Base-by-base conservation (phyloP, 768 basidiomycete genomes). In the Melanogaster broomeanus region DNA sequence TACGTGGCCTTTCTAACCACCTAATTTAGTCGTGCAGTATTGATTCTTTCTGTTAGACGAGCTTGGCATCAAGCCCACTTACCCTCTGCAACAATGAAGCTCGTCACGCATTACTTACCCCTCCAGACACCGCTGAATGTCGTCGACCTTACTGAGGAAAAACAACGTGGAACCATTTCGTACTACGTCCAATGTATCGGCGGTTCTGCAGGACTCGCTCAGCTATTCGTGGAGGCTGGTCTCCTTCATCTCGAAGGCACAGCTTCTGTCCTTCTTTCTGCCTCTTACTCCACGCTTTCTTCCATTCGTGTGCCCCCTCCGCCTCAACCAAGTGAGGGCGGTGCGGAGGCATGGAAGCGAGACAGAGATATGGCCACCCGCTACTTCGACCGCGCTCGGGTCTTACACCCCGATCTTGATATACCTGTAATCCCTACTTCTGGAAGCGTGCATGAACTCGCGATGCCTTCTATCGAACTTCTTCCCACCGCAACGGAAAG, bases 201-300 rank as follows among this genome's bases (percentile, higher is more conserved):
- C 21, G 87, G 88, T 28, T 59, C 75, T n/a, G 63, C 65, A 16
- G 86, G 85, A 0, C 74, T 91, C 2, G 89, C 87, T 2, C 85
- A 83, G 51, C 80, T 92, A 9, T 91, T 89, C 67, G 72, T 88
- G 6, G 87, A 90, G 66, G 86, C 87, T 5, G 90, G 90, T 3
- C 74, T 90, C 24, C 79, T 92, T 27, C 82, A 91, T 62, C 76
- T 91, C n/a, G 90, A 92, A 65, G 90, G 90, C 7, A 80, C 87
- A 13, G 88, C 90, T 16, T 78, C 84, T 0, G 73, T 76, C n/a
- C 75, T 91, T 27, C 78, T 90, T 27, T 77, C 86, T 5, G 81
- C 87, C 3, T 88, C 89, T 1, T 86, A 85, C 61, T 84, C 87
- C 16, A 88, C 86, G 37, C 76, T 91, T 19, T 87, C 89, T 3